Percentiles rank a stretch among this genome's conserved stretches.
Evolutionary conservation across 768 basidiomycete genomes (phyloP).

Genomic region (Termitomyces sp.): DNA sequence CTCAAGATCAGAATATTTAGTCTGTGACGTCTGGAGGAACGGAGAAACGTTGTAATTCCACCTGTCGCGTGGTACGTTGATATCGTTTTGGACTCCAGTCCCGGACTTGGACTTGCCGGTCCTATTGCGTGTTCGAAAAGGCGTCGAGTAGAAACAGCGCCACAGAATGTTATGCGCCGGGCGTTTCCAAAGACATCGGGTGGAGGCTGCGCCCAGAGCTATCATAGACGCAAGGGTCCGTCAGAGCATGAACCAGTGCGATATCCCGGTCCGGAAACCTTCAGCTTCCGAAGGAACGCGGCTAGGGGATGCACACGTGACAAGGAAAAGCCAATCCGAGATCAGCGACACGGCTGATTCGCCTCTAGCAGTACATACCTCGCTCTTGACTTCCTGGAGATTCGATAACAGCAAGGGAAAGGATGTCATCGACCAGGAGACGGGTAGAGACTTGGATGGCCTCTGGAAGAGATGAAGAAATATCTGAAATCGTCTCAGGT

Average conservation of each 20-base stretch:
- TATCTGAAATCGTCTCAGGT: constrained; percentile 59
- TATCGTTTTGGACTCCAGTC: constrained; percentile 10
- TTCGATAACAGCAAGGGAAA: neutral
- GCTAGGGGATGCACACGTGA: constrained; percentile 8
- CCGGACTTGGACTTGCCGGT: constrained; percentile 3
- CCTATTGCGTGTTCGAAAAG: constrained; percentile 8
- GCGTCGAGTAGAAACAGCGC: constrained; percentile 20
- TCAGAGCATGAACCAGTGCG: constrained; percentile 13
- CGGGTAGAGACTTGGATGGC: constrained; percentile 73
- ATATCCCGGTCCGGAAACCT: neutral
- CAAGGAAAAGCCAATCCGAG: neutral
- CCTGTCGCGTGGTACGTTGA: constrained; percentile 44
- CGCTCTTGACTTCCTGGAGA: neutral
- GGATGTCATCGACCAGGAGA: constrained; percentile 39
- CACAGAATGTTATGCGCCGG: constrained; percentile 14
- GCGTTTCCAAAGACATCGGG: constrained; percentile 27
- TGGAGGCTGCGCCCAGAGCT: constrained; percentile 27
- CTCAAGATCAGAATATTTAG: constrained; percentile 37
- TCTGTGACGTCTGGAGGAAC: constrained; percentile 48
- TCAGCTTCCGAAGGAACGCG: neutral
- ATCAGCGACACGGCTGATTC: neutral
- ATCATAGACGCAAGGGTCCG: constrained; percentile 30
- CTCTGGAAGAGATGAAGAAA: constrained; percentile 54
- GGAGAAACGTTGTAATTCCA: constrained; percentile 77
- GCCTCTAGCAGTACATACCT: neutral